Conservation (phyloP, 2,329 filamentous ascomycete species). For the Eutypa lata region DNA sequence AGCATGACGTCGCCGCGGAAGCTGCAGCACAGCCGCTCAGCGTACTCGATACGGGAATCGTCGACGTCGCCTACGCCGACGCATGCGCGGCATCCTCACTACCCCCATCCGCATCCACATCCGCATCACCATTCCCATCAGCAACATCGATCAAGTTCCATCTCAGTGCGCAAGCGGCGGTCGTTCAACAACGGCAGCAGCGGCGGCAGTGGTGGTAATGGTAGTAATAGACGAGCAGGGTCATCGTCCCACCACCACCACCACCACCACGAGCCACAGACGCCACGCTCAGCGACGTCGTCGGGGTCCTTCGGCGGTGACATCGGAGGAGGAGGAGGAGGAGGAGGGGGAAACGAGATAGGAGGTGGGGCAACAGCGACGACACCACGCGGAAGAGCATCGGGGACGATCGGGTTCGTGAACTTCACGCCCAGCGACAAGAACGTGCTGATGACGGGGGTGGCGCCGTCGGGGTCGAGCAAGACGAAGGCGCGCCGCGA, state of each 20-base stretch:
- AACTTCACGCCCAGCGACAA: constrained; percentile 86
- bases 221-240: not conserved
- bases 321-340: not conserved
- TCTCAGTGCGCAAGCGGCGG: constrained; percentile 34
- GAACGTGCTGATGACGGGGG: constrained; percentile 76
- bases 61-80: constrained; percentile 37
- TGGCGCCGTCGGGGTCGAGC: constrained; percentile 84
- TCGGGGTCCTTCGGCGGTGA: not conserved
- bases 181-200: constrained; percentile 25
- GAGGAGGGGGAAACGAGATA: not conserved
- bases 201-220: constrained; percentile 7
- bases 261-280: constrained; percentile 10
- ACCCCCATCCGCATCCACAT: not conserved
- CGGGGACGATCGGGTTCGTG: constrained; percentile 62
- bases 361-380: constrained; percentile 4
- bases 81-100: not conserved
- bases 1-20: constrained; percentile 41
- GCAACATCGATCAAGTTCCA: constrained; percentile 18
- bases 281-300: constrained; percentile 7
- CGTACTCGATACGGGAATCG: constrained; percentile 22
- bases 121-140: too few relatives aligned
- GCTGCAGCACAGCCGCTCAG: constrained; percentile 30
- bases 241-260: not conserved
- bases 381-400: constrained; percentile 24
- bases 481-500: constrained; percentile 95